Evolutionary conservation across 2,329 filamentous ascomycete genomes (phyloP), one percentile per base, ranked within the genome.

Genomic region (Tympanopsis confertula): DNA sequence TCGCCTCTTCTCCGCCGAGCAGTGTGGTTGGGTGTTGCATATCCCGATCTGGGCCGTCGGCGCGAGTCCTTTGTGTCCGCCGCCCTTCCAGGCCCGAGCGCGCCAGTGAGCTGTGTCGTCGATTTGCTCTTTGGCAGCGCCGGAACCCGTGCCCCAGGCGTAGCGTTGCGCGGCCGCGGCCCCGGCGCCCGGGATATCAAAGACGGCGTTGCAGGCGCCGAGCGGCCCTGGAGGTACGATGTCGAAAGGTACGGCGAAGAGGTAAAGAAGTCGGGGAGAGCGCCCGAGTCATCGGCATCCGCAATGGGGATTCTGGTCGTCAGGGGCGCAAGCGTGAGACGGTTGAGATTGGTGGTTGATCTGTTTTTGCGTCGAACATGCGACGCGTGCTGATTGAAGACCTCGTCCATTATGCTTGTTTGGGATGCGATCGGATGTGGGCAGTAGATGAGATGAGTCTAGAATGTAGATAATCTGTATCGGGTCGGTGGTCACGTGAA

Each of bases 191-290:
- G 24, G 24, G n/a, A 10, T 10, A 10, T 10, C 4, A 82, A 68
- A 17, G 74, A 68, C 5, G 78, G 78, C 2, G 78, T 81, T 2
- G 74, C 71, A 4, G 78, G 77, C 2, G 74, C 73, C 17, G 78
- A 78, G 48, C 70, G 73, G 47, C 68, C 71, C 51, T 77, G 66
- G 13, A 79, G 63, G 48, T 81, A 79, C 14, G 73, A 78, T 15
- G 60, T 52, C 39, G 58, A 61, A 45, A 59, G 43, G 19, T 51
- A 51, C 12, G 54, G 44, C 22, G 58, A 50, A 22, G 61, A 51
- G 24, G 47, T 42, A 10, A 52, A 41, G 29, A 54, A 51, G 38
- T 67, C 60, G 44, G 53, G 50, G 20, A 66, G 50, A 14, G 38
- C 20, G 13, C 50, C 45, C 7, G 37, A 33, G 45, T 66, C 62